Conservation (phyloP, 768 basidiomycete species). For the Heimioporus sp. region DNA sequence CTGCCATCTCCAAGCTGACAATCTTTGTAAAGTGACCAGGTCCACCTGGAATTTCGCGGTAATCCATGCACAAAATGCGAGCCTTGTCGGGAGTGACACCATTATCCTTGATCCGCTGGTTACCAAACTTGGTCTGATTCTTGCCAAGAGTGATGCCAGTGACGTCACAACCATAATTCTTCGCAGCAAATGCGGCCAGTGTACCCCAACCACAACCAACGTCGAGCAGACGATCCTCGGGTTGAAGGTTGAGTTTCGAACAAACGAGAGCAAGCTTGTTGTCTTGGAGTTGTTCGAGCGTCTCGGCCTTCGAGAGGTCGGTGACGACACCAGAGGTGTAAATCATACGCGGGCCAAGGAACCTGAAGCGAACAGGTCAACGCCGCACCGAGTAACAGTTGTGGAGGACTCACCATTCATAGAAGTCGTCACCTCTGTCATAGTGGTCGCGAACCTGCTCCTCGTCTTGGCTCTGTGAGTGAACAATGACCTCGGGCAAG, state of each 20-base stretch:
- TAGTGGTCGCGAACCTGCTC: constrained; percentile 96
- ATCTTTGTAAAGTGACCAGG: constrained; percentile 87
- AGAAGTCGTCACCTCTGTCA: constrained; percentile 97
- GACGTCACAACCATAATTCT: constrained; percentile 95
- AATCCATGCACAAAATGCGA: constrained; percentile 90
- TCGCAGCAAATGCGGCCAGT: constrained; percentile 89
- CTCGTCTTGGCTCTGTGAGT: constrained; percentile 89
- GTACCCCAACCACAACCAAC: constrained; percentile 98
- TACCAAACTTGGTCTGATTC: constrained; percentile 93
- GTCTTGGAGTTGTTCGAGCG: constrained; percentile 93
- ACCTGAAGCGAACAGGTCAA: constrained; percentile 44
- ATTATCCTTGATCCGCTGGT: constrained; percentile 79
- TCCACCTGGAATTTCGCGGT: constrained; percentile 82
- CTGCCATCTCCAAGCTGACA: constrained; percentile 96
- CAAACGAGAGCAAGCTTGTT: constrained; percentile 97
- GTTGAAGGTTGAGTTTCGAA: constrained; percentile 86
- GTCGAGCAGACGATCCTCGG: constrained; percentile 81
- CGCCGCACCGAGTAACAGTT: too few species aligned
- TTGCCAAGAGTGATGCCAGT: constrained; percentile 92
- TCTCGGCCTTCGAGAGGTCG: constrained; percentile 68
- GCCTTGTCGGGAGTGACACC: constrained; percentile 71
- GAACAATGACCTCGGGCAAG: constrained; percentile 91
- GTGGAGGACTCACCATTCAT: constrained; percentile 55
- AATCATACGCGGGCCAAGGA: constrained; percentile 94
- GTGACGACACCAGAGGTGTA: constrained; percentile 92